Evolutionary conservation across 2,329 filamentous ascomycete species (phyloP).

Genomic region (Ophiostoma tasmaniense): DNA sequence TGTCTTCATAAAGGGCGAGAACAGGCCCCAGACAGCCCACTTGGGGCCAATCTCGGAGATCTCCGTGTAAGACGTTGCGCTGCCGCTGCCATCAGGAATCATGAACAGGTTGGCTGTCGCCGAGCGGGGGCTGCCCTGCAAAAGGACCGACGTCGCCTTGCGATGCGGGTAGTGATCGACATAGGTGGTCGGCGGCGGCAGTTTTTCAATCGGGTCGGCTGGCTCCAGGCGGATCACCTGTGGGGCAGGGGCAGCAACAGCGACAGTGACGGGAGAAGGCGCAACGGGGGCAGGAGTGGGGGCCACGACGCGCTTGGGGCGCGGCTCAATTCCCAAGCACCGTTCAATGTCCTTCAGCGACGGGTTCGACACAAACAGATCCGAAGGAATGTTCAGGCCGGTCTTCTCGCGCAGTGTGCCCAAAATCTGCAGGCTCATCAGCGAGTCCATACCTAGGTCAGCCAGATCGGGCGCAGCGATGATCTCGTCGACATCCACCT

Average conservation of each 20-base stretch:
- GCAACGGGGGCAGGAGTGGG: conserved; percentile 20
- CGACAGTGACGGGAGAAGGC: conserved; percentile 16
- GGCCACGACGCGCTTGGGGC: conserved; percentile 21
- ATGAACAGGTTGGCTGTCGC: conserved; percentile 44
- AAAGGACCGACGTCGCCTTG: conserved; percentile 39
- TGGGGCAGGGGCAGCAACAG: conserved; percentile 20
- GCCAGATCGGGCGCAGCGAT: conserved; percentile 45
- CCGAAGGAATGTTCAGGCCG: conserved; percentile 45
- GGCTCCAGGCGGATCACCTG: conserved; percentile 23
- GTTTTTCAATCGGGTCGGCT: conserved; percentile 36
- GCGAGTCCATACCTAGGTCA: conserved; percentile 51
- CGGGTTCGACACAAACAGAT: conserved; percentile 53
- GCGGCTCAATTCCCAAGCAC: conserved; percentile 46
- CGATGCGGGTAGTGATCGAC: conserved; percentile 40
- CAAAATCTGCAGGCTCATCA: conserved; percentile 49
- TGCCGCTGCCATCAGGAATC: conserved; percentile 47
- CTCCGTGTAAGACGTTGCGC: conserved; percentile 59
- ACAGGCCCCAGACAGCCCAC: conserved; percentile 48
- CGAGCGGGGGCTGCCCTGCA: conserved; percentile 44
- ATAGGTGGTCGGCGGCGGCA: conserved; percentile 30
- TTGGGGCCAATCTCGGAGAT: conserved; percentile 43
- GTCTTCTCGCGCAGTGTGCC: conserved; percentile 47
- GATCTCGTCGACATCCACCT: conserved; percentile 58
- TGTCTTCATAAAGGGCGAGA: conserved; percentile 63
- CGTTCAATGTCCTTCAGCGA: conserved; percentile 58